Conservation (phyloP, 768 basidiomycete genomes). For the Mycena rosella region DNA sequence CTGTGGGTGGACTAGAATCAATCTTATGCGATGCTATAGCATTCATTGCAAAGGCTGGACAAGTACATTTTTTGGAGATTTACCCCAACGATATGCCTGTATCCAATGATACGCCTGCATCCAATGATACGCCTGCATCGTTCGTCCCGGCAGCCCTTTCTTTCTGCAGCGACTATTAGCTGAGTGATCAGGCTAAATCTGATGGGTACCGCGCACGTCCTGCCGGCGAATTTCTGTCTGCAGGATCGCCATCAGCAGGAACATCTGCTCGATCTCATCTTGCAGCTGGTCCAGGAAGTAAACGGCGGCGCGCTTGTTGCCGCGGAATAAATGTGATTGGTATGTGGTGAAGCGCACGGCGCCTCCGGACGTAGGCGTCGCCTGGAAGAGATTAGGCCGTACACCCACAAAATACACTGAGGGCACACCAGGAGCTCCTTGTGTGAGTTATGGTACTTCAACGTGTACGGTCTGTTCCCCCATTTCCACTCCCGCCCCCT, state of each 20-base stretch:
- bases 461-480: not conserved
- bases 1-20: too few relatives aligned
- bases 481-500: slow-evolving; percentile 21
- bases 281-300: slow-evolving; percentile 15
- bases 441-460: slow-evolving; percentile 6
- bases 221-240: slow-evolving; percentile 27
- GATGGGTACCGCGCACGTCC: too few relatives aligned
- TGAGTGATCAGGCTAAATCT: too few relatives aligned
- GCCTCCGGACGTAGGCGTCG: not conserved
- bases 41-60: too few relatives aligned
- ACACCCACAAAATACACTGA: not conserved
- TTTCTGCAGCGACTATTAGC: too few relatives aligned
- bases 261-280: slow-evolving; percentile 24
- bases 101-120: too few relatives aligned
- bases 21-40: too few relatives aligned
- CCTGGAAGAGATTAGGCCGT: not conserved
- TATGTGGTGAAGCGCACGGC: slow-evolving; percentile 15
- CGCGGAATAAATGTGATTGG: not conserved
- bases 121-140: too few relatives aligned
- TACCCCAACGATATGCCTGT: too few relatives aligned
- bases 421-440: slow-evolving; percentile 19
- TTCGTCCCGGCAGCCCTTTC: too few relatives aligned
- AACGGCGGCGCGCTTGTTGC: slow-evolving; percentile 13
- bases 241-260: slow-evolving; percentile 23
- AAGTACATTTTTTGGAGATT: too few relatives aligned